phyloP scores from a whole-genome alignment of 176 grass and related monocot genomes.

The Canna indica region DNA sequence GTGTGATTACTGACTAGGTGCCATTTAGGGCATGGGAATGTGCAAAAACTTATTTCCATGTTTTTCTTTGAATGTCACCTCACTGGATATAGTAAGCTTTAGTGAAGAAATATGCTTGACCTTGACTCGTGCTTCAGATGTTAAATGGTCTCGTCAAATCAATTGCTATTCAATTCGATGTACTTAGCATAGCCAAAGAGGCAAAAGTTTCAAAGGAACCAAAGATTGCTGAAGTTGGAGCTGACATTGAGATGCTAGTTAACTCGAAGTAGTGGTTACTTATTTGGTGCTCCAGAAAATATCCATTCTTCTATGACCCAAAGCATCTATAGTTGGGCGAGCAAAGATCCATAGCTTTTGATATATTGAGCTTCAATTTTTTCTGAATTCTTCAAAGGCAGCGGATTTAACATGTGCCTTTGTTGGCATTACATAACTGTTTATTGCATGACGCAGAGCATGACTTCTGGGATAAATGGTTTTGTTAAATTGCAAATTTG shows the following conservation, averaged over 20 bases:
- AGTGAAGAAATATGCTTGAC: not conserved
- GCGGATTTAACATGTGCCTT: not conserved
- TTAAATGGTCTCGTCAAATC: conserved; percentile 67
- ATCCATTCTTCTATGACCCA: not conserved
- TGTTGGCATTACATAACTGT: not conserved
- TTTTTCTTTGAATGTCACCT: not conserved
- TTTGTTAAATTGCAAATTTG: not conserved
- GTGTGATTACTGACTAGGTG: not conserved
- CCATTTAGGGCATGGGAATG: not conserved
- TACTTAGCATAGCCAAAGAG: conserved; percentile 50
- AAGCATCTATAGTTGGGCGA: not conserved
- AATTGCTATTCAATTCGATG: conserved; percentile 84
- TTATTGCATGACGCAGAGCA: not conserved
- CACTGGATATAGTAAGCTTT: not conserved
- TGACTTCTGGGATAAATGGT: not conserved
- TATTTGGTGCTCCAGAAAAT: not conserved
- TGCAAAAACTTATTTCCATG: not conserved
- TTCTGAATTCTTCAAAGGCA: not conserved
- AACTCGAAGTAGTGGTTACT: conserved; percentile 25
- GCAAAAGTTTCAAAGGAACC: conserved; percentile 56
- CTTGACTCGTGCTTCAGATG: conserved; percentile 70
- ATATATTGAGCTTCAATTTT: not conserved
- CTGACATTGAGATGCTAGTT: conserved; percentile 65
- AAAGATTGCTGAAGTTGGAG: conserved; percentile 73
- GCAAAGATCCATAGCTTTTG: not conserved